A percentile compares a stretch with the other conserved stretches of the same genome.
Conservation (phyloP, 2,329 filamentous ascomycete genomes). For the Aaosphaeria pasadenensis region DNA sequence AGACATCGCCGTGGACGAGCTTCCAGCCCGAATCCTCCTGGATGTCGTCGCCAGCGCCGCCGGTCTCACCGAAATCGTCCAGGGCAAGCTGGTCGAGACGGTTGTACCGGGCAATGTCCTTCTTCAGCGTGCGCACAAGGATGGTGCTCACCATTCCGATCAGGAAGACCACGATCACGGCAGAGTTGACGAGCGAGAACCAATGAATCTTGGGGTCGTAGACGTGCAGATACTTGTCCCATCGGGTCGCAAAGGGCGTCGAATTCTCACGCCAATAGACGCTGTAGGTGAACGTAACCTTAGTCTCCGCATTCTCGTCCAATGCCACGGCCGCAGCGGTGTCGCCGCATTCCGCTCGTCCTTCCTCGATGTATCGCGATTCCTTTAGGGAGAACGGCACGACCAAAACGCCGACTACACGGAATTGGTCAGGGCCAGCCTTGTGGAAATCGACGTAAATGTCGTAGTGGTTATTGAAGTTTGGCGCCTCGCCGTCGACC, state of each 20-base stretch:
- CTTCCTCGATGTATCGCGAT: slow-evolving; percentile 49
- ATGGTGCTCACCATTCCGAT: slow-evolving; percentile 92
- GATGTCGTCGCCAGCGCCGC: slow-evolving; percentile 78
- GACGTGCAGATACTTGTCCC: slow-evolving; percentile 98
- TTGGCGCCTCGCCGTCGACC: slow-evolving; percentile 52
- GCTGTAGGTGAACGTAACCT: slow-evolving; percentile 85
- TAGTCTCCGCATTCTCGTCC: slow-evolving; percentile 59
- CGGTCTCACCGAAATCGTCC: slow-evolving; percentile 80
- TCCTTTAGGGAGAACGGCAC: slow-evolving; percentile 72
- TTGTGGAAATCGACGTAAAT: slow-evolving; percentile 91
- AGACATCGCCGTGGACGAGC: slow-evolving; percentile 94
- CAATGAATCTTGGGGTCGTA: slow-evolving; percentile 98
- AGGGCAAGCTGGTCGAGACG: slow-evolving; percentile 86
- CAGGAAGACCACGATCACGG: slow-evolving; percentile 89
- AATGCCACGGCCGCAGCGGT: slow-evolving; percentile 58
- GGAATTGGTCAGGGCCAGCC: slow-evolving; percentile 67
- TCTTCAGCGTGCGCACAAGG: slow-evolving; percentile 79
- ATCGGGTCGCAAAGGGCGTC: slow-evolving; percentile 92
- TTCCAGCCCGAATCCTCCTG: slow-evolving; percentile 99
- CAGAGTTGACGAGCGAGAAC: slow-evolving; percentile 96
- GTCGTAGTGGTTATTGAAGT: slow-evolving; percentile 93
- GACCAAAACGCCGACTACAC: slow-evolving; percentile 90
- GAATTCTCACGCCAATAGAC: slow-evolving; percentile 82
- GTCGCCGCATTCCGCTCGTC: slow-evolving; percentile 62
- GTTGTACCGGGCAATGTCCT: slow-evolving; percentile 97